These are phyloP conservation scores for Tetragonia tetragonoides DNA, from an alignment of 148 eudicot genomes.

Conservation along the genomic window DNA sequence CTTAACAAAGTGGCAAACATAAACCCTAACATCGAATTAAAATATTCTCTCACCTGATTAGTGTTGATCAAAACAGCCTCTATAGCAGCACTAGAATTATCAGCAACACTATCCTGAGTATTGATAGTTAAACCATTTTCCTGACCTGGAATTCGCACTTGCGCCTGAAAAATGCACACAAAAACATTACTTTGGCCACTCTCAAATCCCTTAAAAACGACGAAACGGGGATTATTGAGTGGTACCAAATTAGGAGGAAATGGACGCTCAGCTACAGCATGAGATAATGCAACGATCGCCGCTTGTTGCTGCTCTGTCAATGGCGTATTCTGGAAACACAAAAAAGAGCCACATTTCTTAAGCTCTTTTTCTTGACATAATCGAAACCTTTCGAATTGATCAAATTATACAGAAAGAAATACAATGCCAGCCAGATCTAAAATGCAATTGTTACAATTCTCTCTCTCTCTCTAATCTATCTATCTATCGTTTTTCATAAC, in stretches of 20 bases:
- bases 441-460: neutral
- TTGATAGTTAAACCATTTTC: slow-evolving; percentile 55
- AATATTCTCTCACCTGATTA: slow-evolving; percentile 55
- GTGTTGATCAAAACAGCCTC: slow-evolving; percentile 82
- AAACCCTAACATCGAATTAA: neutral
- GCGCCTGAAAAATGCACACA: slow-evolving; percentile 35
- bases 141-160: slow-evolving; percentile 43
- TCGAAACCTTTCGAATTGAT: neutral
- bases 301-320: slow-evolving; percentile 92
- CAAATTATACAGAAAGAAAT: neutral
- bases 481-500: neutral
- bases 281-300: slow-evolving; percentile 78
- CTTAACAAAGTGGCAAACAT: neutral
- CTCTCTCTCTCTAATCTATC: neutral
- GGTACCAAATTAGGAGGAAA: slow-evolving; percentile 77
- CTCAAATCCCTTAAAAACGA: neutral
- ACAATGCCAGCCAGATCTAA: slow-evolving; percentile 15
- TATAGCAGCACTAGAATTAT: slow-evolving; percentile 64
- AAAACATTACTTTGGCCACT: neutral
- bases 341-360: neutral
- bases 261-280: slow-evolving; percentile 91
- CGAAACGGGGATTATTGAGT: neutral
- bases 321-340: slow-evolving; percentile 69
- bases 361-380: neutral
- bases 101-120: slow-evolving; percentile 50